Conservation (phyloP, 305 asterid species). For the Euphrasia arctica region DNA sequence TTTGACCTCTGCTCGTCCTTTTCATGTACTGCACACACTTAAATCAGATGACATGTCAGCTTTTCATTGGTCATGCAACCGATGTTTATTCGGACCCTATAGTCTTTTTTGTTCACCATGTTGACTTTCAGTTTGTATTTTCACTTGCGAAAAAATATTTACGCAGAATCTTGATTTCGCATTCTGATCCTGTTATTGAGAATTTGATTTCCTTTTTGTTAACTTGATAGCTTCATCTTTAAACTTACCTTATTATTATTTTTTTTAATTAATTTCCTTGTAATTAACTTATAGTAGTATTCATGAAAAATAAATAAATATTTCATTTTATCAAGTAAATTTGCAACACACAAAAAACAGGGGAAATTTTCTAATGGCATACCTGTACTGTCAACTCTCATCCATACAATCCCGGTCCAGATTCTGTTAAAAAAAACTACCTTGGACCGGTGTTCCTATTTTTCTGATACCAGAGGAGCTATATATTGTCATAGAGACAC, state of each 20-base stretch:
- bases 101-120: constrained; percentile 15
- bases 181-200: background rate
- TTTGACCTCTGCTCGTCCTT: background rate
- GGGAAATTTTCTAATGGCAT: background rate
- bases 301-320: background rate
- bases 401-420: constrained; percentile 39
- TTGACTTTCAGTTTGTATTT: constrained; percentile 13
- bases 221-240: background rate
- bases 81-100: background rate
- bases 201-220: background rate
- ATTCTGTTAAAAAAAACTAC: constrained; percentile 26
- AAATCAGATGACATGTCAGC: background rate
- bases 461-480: background rate
- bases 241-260: background rate
- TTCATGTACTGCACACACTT: constrained; percentile 2
- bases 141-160: background rate
- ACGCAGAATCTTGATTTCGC: background rate
- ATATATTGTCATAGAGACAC: constrained; percentile 2
- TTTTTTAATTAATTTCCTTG: background rate
- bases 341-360: too few species aligned
- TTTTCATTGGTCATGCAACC: background rate
- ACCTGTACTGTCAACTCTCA: constrained; percentile 14
- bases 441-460: constrained; percentile 24
- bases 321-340: too few species aligned
- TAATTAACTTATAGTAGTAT: too few species aligned